Conservation (phyloP, 345 rosid genomes). For the Dimocarpus longan region DNA sequence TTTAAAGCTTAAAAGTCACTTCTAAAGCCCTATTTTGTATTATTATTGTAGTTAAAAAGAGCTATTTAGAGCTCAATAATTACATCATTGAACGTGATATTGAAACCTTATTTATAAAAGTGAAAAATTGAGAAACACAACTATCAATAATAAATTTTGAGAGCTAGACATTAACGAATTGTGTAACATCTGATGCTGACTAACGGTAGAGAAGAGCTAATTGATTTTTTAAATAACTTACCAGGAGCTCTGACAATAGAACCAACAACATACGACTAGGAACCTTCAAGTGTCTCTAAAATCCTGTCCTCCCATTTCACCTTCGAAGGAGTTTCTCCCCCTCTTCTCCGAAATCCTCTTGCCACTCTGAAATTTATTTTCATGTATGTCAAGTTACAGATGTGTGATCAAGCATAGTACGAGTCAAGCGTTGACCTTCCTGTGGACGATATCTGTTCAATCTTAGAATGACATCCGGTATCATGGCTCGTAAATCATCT, state of each 20-base stretch:
- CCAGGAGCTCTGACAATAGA: constrained; percentile 96
- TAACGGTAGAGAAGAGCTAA: neutral
- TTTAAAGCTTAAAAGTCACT: too few relatives aligned
- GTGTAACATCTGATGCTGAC: constrained; percentile 10
- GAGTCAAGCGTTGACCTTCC: constrained; percentile 92
- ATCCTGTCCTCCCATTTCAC: constrained; percentile 76
- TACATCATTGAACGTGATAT: too few relatives aligned
- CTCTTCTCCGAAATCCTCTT: constrained; percentile 82
- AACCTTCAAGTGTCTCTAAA: constrained; percentile 81
- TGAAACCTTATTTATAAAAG: too few relatives aligned
- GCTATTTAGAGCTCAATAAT: too few relatives aligned
- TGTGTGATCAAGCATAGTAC: constrained; percentile 88
- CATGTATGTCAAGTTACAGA: neutral
- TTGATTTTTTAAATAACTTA: constrained; percentile 35
- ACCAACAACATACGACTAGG: constrained; percentile 85
- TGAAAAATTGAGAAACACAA: too few relatives aligned
- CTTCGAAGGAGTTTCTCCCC: constrained; percentile 68
- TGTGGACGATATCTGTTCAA: constrained; percentile 70
- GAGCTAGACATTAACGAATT: neutral
- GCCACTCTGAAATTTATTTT: constrained; percentile 50
- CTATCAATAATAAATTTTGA: too few relatives aligned
- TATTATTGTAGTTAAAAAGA: too few relatives aligned
- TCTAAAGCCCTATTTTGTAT: too few relatives aligned
- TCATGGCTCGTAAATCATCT: constrained; percentile 90
- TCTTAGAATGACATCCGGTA: constrained; percentile 76